Base-by-base conservation (phyloP, 2,329 filamentous ascomycete genomes). In the Verticillium alfalfae region DNA sequence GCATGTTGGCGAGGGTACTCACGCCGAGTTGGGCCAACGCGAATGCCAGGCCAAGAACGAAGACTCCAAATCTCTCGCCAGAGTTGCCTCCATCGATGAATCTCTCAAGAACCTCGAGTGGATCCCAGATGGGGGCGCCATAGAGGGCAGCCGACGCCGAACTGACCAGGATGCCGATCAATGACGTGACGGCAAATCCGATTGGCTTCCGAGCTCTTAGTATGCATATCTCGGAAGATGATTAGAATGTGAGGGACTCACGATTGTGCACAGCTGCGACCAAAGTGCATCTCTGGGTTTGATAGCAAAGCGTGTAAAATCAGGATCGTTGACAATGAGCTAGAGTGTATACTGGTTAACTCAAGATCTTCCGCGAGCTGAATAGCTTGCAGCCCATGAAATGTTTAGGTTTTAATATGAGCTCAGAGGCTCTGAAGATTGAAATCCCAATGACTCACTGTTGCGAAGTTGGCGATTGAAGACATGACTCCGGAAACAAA, bases 401-500 rank as follows among this genome's bases (percentile, higher is more conserved):
- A 31, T 31, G 3, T 31, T 31, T 31, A 5, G 26, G 26, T 31
- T 31, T 31, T 5, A 31, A 31, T 5, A 31, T 31, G 26, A 31
- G 26, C 26, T 31, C 26, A 31, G 26, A 31, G 26, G 26, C 26
- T 31, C 26, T 5, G 26, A 31, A 31, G 26, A 5, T 3, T 31
- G 26, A 31, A 31, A 5, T 31, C 26, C 26, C 3, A 31, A 31
- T 31, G 26, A 31, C 41, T 49, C 22, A 49, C 45, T 4, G 93
- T 92, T 1, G 92, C 91, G 70, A 97, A 97, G 77, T 97, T 97
- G 68, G 91, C 90, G 66, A 97, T 93, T 4, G 91, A 88, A 31
- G 84, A 88, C 92, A 97, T 96, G 75, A 96, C 88, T 41, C 92
- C 92, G 64, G 88, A 89, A 63, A 97, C 84, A 62, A 97, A 87